Percentiles rank a stretch among this genome's conserved stretches.
These are phyloP conservation scores for Henckelia pumila DNA, from an alignment of 257 asterid species.

Conservation along the genomic window DNA sequence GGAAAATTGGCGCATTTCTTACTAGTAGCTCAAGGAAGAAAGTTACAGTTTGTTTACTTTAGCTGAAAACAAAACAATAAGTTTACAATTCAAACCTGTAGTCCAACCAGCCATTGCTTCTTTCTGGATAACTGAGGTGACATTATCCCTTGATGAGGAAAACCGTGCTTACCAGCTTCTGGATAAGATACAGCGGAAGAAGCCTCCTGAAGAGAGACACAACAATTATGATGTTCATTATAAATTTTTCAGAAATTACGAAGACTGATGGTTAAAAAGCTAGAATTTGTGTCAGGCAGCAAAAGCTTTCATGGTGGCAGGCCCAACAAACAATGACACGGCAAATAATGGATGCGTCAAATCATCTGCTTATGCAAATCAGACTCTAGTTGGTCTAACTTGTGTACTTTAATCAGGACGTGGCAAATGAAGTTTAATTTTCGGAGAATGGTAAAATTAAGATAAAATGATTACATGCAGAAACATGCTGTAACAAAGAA, in stretches of 20 bases:
- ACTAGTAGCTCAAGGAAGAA: background rate
- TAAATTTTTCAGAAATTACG: slow-evolving; percentile 11
- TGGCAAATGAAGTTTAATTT: background rate
- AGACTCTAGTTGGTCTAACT: background rate
- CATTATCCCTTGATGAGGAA: slow-evolving; percentile 39
- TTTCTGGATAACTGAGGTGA: slow-evolving; percentile 44
- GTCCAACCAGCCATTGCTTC: slow-evolving; percentile 83
- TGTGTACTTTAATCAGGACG: background rate
- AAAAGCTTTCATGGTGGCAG: slow-evolving; percentile 9
- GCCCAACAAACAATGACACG: slow-evolving; percentile 1
- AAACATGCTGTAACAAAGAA: too few relatives aligned
- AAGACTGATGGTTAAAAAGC: slow-evolving; percentile 4
- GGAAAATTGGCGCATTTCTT: background rate
- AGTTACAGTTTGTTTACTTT: background rate
- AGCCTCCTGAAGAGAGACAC: slow-evolving; percentile 51
- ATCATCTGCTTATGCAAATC: background rate
- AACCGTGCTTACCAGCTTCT: slow-evolving; percentile 37
- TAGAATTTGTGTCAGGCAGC: background rate
- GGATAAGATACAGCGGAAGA: slow-evolving; percentile 39
- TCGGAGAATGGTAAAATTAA: background rate
- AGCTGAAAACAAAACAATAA: background rate
- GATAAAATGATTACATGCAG: background rate
- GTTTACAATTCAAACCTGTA: slow-evolving; percentile 53
- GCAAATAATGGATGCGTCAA: background rate
- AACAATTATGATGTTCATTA: background rate